Base-by-base conservation (phyloP, 2,329 filamentous ascomycete genomes). In the Diplodia sapinea region DNA sequence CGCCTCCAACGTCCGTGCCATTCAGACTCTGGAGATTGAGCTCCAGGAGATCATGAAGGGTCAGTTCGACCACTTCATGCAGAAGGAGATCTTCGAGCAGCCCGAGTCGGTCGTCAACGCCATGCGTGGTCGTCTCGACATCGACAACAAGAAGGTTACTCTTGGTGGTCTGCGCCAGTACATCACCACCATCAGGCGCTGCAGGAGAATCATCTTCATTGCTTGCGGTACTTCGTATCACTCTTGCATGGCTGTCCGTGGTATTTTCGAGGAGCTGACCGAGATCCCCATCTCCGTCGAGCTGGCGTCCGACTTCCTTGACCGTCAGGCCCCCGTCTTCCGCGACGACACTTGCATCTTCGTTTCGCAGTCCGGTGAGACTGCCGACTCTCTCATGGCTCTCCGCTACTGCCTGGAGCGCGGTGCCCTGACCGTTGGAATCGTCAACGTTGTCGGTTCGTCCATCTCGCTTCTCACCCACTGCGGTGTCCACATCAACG, bases 21-120 rank as follows among this genome's bases (percentile, higher is more conserved):
- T 99, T 80, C 95, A 99, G 87, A 99, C 95, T 67, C 88, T 99
- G 67, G 95, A 99, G 86, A 91, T 99, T 62, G 93, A 99, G 86
- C 90, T 99, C 72, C 95, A 99, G 85, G 94, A 99, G 86, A 99
- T 99, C 83, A 99, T 99, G 95, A 99, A 99, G 90, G 95, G 95
- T 82, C 96, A 95, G 80, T 99, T 98, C 82, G 95, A 99, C 81
- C 95, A 99, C 85, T 99, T 97, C 87, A 99, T 99, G 95, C 95
- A 99, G 82, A 99, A 99, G 89, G 95, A 99, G 82, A 99, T 99
- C 77, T 99, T 99, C 81, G 95, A 99, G 87, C 95, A 99, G 86
- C 95, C 95, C 77, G 95, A 99, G 84, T 99, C 95, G 15, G 93
- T 99, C 70, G 90, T 99, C 85, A 99, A 99, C 88, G 97, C 95